Conservation (phyloP, 352 stramenopile species). For the Hyaloperonospora brassicae region DNA sequence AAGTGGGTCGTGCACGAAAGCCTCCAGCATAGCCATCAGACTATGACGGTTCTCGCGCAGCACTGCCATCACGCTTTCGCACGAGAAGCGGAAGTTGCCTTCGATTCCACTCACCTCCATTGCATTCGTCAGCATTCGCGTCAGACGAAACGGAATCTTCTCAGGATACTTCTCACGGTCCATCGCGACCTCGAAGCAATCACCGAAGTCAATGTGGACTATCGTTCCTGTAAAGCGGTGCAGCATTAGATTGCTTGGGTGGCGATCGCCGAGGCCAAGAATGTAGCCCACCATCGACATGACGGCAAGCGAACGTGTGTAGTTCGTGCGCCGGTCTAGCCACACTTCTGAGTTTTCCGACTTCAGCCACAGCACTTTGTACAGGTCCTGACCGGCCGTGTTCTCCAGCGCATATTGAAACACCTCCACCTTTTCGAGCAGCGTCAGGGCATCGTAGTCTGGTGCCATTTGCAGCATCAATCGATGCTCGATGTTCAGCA, state of each 20-base stretch:
- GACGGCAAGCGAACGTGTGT: slow-evolving; percentile 94
- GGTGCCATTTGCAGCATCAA: slow-evolving; percentile 83
- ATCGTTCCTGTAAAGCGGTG: slow-evolving; percentile 95
- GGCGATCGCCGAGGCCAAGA: slow-evolving; percentile 96
- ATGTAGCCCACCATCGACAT: slow-evolving; percentile 99
- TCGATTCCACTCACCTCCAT: slow-evolving; percentile 98
- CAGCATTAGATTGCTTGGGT: slow-evolving; percentile 99
- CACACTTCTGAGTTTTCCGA: slow-evolving; percentile 97
- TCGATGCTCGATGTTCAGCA: slow-evolving; percentile 93
- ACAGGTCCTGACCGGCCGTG: slow-evolving; percentile 94
- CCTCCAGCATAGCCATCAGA: slow-evolving; percentile 98
- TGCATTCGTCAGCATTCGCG: slow-evolving; percentile 96
- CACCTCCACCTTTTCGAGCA: slow-evolving; percentile 98
- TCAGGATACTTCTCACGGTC: slow-evolving; percentile 98
- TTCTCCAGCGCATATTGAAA: slow-evolving; percentile 92
- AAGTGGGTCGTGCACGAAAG: slow-evolving; percentile 99
- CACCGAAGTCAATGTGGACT: slow-evolving; percentile 96
- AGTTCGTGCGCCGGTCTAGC: slow-evolving; percentile 96
- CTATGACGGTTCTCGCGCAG: slow-evolving; percentile 96
- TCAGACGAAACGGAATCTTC: slow-evolving; percentile 98
- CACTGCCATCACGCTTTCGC: slow-evolving; percentile 96
- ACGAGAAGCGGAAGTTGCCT: slow-evolving; percentile 97
- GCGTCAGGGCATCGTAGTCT: slow-evolving; percentile 93
- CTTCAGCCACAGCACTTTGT: slow-evolving; percentile 95
- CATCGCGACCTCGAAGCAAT: slow-evolving; percentile 98